Conservation (phyloP, 2,329 filamentous ascomycete species). For the Botrytis fabae region DNA sequence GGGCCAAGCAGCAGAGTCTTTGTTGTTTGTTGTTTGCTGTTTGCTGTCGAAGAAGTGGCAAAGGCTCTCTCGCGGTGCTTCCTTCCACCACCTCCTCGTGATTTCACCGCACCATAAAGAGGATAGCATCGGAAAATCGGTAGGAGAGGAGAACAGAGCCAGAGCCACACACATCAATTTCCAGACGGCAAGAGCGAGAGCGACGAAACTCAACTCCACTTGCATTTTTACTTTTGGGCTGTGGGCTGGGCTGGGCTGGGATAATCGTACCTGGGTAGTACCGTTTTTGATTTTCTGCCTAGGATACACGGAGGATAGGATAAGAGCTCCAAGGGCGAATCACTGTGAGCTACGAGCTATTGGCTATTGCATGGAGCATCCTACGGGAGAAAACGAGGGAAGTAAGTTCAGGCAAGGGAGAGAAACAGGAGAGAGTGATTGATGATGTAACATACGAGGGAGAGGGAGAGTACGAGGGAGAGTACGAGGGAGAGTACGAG, state of each 20-base stretch:
- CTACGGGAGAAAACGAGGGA: background rate
- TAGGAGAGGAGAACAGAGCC: background rate
- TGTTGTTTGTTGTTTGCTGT: background rate
- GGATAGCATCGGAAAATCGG: conserved; percentile 8
- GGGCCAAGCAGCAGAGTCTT: background rate
- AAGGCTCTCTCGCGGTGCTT: background rate
- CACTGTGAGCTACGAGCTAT: background rate
- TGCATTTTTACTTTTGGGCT: background rate
- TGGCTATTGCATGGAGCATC: background rate
- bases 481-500: too few species aligned
- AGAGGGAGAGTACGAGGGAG: too few species aligned
- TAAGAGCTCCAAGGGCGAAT: background rate
- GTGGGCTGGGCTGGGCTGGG: background rate
- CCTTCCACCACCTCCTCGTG: conserved; percentile 19
- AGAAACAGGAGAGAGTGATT: background rate
- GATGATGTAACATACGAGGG: background rate
- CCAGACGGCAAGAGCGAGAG: conserved; percentile 8
- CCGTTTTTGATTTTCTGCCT: background rate
- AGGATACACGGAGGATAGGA: background rate
- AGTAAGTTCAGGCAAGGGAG: background rate
- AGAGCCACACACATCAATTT: conserved; percentile 9
- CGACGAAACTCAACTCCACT: background rate
- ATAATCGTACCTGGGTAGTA: background rate
- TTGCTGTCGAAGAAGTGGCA: too few species aligned
- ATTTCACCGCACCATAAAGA: conserved; percentile 12